Conservation (phyloP, 306 rosid species). For the Castanea sativa region DNA sequence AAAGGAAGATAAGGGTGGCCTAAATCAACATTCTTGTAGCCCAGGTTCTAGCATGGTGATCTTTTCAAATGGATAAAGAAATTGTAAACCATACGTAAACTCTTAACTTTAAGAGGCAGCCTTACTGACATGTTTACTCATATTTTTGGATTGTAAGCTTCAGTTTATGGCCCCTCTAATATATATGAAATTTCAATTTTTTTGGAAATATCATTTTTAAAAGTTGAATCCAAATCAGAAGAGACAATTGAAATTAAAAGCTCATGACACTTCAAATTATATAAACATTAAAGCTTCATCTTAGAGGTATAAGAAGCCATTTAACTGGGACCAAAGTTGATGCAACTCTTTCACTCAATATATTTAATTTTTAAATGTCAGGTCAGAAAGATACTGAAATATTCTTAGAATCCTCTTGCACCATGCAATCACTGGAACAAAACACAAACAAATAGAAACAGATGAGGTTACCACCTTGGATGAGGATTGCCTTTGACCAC, state of each 20-base stretch:
- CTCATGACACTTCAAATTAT: neutral
- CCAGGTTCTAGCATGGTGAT: neutral
- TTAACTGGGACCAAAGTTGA: slow-evolving; percentile 4
- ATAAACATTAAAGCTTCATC: neutral
- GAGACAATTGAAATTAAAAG: neutral
- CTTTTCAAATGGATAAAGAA: neutral
- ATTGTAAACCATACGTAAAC: neutral
- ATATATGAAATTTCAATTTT: neutral
- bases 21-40: neutral
- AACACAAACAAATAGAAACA: slow-evolving; percentile 11
- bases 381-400: neutral
- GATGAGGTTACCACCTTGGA: slow-evolving; percentile 67
- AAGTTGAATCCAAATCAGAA: neutral
- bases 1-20: neutral
- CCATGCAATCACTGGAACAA: slow-evolving; percentile 8
- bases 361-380: slow-evolving; percentile 5
- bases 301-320: neutral
- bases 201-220: neutral
- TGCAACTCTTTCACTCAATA: neutral
- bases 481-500: slow-evolving; percentile 98
- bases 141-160: neutral
- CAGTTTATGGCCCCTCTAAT: neutral
- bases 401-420: neutral
- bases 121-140: neutral
- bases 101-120: neutral